Percentiles rank a stretch among this genome's conserved stretches.
Evolutionary conservation across 148 eudicot species (phyloP).

Genomic region (Mesembryanthemum crystallinum): DNA sequence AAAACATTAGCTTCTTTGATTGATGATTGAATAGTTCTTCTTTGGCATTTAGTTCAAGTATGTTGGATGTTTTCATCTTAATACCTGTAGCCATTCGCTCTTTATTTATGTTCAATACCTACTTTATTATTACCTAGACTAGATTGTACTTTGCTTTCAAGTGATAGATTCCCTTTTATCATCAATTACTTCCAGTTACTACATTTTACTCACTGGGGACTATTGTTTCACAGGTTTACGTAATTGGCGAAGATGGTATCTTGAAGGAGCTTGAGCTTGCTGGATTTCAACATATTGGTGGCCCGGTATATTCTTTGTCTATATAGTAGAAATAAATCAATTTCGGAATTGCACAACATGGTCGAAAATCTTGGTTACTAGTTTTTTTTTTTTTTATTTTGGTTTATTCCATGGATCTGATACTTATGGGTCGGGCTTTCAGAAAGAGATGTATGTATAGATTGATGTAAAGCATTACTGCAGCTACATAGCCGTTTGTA

Average conservation of each 20-base stretch:
- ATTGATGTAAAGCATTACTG: constrained; percentile 5
- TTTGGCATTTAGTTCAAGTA: background rate
- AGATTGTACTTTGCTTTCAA: background rate
- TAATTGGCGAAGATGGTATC: constrained; percentile 97
- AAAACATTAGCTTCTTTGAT: background rate
- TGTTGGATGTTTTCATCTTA: background rate
- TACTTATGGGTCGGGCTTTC: background rate
- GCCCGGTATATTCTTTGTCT: constrained; percentile 62
- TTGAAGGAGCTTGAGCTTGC: constrained; percentile 97
- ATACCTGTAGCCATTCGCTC: background rate
- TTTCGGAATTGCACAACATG: background rate
- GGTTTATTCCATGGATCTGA: background rate
- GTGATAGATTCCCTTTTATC: background rate
- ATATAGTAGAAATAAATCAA: background rate
- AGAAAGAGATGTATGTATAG: background rate
- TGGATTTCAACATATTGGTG: constrained; percentile 85
- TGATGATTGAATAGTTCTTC: background rate
- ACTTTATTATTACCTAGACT: background rate
- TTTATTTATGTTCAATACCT: background rate
- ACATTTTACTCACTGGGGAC: background rate
- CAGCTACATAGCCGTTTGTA: background rate
- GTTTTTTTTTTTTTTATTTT: too few species aligned
- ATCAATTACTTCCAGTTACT: constrained; percentile 9
- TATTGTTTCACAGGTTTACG: constrained; percentile 62
- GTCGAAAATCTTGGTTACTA: constrained; percentile 3